Evolutionary conservation across 139 green algal species (phyloP), one percentile per base, ranked within the genome.

Genomic region (Coccomyxa sp.): DNA sequence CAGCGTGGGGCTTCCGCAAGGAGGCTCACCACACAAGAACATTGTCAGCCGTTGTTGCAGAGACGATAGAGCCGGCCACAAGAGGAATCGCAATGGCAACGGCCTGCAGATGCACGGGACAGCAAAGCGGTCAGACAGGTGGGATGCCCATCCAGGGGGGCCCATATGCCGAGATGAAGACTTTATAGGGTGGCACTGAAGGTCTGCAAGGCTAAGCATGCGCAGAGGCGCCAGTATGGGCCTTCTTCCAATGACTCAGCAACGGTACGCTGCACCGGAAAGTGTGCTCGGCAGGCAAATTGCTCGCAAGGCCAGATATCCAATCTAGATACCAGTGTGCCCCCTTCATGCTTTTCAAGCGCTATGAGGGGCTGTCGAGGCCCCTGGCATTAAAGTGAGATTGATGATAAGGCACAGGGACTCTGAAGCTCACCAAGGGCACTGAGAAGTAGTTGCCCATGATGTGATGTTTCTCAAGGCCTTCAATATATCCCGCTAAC

Each of bases 81-180:
- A 77, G n/a, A 12, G 77, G 77, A 58, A 81, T 81, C 8, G 68
- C 77, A 16, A 81, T 74, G 38, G 69, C 69, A 37, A 81, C 55
- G 18, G 44, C 41, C 77, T 81, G 41, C 77, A 6, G 10, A 6
- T 27, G 34, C 18, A 27, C 22, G 2, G 9, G 70, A 8, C n/a
- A 27, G 2, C 16, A 41, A 18, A 40, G 18, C 35, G 44, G 70
- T 64, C 50, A 6, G 27, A 18, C 50, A 64, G 1, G 3, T 64
- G 50, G 18, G 27, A 64, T 64, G 36, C 16, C 34, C 70, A 10
- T 27, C 33, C 44, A 8, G 6, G 4, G 1, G 44, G 18, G 44
- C n/a, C 0, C 33, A 39, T 74, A 5, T 31, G 70, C 14, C 29
- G 1, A 12, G 18, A 74, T 1, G n/a, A 38, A 33, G 2, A 41